Evolutionary conservation across 2,329 filamentous ascomycete species (phyloP), one percentile per base, ranked within the genome.

Genomic region (Arthroderma sp.): DNA sequence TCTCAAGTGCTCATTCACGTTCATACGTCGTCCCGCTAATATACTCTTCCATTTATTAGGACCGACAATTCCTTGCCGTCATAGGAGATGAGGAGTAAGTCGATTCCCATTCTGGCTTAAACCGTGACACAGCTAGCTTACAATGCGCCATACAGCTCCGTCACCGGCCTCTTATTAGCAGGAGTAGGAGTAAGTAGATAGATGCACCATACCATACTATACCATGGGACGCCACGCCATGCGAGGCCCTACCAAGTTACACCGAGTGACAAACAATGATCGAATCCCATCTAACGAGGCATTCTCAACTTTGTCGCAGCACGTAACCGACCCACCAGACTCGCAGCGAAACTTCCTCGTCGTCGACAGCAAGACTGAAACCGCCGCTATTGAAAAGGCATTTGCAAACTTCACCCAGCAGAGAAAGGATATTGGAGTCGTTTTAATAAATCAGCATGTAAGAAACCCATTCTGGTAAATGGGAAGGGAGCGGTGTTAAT

Each of bases 401-500:
- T 98, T 98, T 62, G 83, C 93, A 52, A 75, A 75, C 53, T 96
- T 95, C 65, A 94, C 87, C 6, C 78, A 78, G 46, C 77, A 91
- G 65, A 75, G 91, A 61, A 96, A 96, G 66, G 91, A 98, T 61
- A 95, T 98, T 62, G 91, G 87, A 29, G 94, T 98, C 57, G 66
- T 98, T 49, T 70, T 98, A 53, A 96, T 98, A 66, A 98, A 98
- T 65, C 91, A 98, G 68, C 91, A 98, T 69, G 89, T 95, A 67
- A 48, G 74, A 11, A 29, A 10, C 7, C 38, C n/a, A 40, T 6
- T 27, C 10, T 29, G 15, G 15, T 22, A 22, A 1, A 22, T 22
- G 15, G 15, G 15, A 22, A 22, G 15, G 15, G 15, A 22, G 15
- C 15, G 15, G 15, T 3, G 15, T 22, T 22, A 22, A 22, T 22